A percentile compares a stretch with the other conserved stretches of the same genome.
These are phyloP conservation scores for Trichoderma polysporum DNA, from an alignment of 2,329 filamentous ascomycete genomes.

Conservation along the genomic window DNA sequence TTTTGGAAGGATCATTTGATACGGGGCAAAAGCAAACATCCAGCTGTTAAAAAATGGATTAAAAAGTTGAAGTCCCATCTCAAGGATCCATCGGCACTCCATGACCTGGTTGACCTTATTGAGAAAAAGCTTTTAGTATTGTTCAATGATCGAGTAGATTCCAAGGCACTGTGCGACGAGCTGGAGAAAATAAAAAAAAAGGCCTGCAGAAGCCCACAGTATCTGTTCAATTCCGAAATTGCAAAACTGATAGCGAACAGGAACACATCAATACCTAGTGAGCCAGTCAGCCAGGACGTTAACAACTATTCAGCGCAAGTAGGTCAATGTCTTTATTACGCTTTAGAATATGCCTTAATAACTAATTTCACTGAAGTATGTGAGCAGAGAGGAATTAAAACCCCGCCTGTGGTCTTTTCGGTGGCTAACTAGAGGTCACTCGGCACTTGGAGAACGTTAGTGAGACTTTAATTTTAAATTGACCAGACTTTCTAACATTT, in stretches of 20 bases:
- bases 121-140: neutral
- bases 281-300: too few relatives aligned
- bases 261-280: too few relatives aligned
- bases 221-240: too few relatives aligned
- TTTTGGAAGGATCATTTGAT: neutral
- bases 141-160: neutral
- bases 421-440: neutral
- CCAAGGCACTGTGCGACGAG: neutral
- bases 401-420: too few relatives aligned
- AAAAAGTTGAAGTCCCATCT: neutral
- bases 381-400: neutral
- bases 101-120: neutral
- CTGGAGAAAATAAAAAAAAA: neutral
- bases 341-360: neutral
- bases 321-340: too few relatives aligned
- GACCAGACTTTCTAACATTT: neutral
- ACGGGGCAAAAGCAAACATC: neutral
- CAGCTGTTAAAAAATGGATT: neutral
- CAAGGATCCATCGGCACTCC: neutral
- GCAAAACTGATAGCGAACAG: too few relatives aligned
- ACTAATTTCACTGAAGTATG: neutral
- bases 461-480: neutral
- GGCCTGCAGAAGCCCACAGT: too few relatives aligned
- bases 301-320: too few relatives aligned
- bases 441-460: neutral